Evolutionary conservation across 139 green algal genomes (phyloP).

Genomic region (Micromonas commoda): DNA sequence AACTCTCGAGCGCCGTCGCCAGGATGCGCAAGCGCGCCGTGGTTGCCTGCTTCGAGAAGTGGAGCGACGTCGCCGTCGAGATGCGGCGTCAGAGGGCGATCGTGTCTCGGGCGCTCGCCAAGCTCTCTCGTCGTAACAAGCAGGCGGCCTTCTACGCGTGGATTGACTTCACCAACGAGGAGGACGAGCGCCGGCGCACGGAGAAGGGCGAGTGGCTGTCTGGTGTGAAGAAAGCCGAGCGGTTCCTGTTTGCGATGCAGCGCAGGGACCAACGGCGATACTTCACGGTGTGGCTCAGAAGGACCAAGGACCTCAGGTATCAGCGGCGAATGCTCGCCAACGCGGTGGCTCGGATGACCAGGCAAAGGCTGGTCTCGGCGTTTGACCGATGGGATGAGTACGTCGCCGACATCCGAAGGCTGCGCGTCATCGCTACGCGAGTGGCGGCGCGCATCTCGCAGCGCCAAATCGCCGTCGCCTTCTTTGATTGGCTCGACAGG

Average conservation of each 20-base stretch:
- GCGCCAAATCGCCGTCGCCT: background rate
- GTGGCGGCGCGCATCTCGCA: background rate
- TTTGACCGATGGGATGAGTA: background rate
- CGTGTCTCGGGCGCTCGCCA: background rate
- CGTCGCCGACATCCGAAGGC: background rate
- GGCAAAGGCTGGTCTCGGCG: background rate
- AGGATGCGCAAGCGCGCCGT: background rate
- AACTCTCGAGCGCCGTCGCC: background rate
- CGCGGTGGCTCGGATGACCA: background rate
- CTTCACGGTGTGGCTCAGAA: background rate
- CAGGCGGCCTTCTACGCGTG: background rate
- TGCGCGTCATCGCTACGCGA: background rate
- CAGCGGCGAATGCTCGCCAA: background rate
- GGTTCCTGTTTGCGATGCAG: background rate
- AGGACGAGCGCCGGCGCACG: background rate
- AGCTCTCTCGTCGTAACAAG: background rate
- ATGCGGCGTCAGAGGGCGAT: background rate
- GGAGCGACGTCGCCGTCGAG: background rate
- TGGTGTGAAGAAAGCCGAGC: background rate
- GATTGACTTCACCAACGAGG: background rate
- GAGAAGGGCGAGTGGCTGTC: background rate
- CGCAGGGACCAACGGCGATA: too few relatives aligned
- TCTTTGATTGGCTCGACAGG: background rate
- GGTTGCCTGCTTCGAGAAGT: background rate
- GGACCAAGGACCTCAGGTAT: background rate